These are phyloP conservation scores for Trichoderma sp. DNA, from an alignment of 2,329 filamentous ascomycete genomes.

Conservation along the genomic window DNA sequence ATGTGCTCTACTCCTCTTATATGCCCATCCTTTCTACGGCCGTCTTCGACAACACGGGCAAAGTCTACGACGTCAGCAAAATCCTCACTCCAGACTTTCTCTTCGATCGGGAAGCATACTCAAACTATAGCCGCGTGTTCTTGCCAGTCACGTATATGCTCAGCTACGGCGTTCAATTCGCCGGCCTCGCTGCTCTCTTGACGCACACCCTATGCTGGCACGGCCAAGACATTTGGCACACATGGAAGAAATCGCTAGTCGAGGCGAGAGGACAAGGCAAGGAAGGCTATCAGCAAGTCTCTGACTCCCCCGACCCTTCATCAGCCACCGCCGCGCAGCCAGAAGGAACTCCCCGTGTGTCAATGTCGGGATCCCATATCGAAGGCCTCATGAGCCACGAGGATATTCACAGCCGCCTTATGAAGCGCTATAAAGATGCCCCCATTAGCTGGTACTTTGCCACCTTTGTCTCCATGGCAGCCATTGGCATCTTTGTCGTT, in stretches of 20 bases:
- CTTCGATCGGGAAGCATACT: constrained; percentile 74
- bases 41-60: constrained; percentile 82
- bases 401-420: constrained; percentile 80
- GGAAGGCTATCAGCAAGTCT: constrained; percentile 53
- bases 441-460: constrained; percentile 78
- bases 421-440: constrained; percentile 79
- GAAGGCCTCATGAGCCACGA: constrained; percentile 66
- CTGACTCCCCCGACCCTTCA: constrained; percentile 24
- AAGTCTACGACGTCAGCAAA: constrained; percentile 75
- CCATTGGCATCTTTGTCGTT: constrained; percentile 78
- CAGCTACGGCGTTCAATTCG: constrained; percentile 84
- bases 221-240: constrained; percentile 74
- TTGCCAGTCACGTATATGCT: constrained; percentile 84
- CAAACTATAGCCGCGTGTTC: constrained; percentile 79
- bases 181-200: constrained; percentile 73
- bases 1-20: constrained; percentile 76
- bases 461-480: constrained; percentile 73
- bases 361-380: constrained; percentile 40
- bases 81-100: constrained; percentile 76
- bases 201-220: constrained; percentile 85
- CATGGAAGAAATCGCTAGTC: constrained; percentile 67
- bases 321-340: constrained; percentile 8
- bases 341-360: constrained; percentile 22
- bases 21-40: constrained; percentile 82
- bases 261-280: constrained; percentile 56